These are phyloP conservation scores for Clonostachys rosea DNA, from an alignment of 2,329 filamentous ascomycete species.

Conservation along the genomic window DNA sequence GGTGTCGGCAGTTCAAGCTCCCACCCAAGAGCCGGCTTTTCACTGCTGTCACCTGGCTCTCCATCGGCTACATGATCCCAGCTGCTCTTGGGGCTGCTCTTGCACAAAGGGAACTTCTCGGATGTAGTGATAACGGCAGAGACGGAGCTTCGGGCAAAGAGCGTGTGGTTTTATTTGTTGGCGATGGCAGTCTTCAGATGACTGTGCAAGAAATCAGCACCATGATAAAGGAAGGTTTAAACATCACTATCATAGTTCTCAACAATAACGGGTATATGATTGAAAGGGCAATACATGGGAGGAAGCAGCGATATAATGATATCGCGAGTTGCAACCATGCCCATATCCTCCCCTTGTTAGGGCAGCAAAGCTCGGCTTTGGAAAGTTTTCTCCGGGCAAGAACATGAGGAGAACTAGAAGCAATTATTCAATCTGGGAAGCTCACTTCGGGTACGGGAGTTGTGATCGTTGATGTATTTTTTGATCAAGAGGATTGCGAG, in stretches of 20 bases:
- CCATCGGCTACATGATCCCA: conserved; percentile 58
- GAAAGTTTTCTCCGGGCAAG: too few species aligned
- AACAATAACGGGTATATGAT: conserved; percentile 89
- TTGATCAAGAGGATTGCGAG: too few species aligned
- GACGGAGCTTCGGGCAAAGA: conserved; percentile 32
- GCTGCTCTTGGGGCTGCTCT: conserved; percentile 64
- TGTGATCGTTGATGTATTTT: too few species aligned
- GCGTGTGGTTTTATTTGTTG: conserved; percentile 80
- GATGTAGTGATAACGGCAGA: conserved; percentile 25
- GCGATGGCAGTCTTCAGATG: conserved; percentile 82
- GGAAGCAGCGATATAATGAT: conserved; percentile 77
- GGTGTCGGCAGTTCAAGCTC: conserved; percentile 81
- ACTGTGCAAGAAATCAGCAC: conserved; percentile 81
- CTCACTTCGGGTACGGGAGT: too few species aligned
- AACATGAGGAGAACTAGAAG: too few species aligned
- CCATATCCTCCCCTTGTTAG: too few species aligned
- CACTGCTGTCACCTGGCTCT: conserved; percentile 73
- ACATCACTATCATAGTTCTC: conserved; percentile 79
- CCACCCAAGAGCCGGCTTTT: conserved; percentile 73
- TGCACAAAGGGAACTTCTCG: conserved; percentile 51
- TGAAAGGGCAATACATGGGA: conserved; percentile 83
- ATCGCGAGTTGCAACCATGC: conserved; percentile 59
- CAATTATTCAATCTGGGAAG: too few species aligned
- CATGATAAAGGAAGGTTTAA: conserved; percentile 71
- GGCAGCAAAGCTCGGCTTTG: too few species aligned